A percentile compares a stretch with the other conserved stretches of the same genome.
These are phyloP conservation scores for Lyophyllum shimeji DNA, from an alignment of 768 basidiomycete species.

Conservation along the genomic window DNA sequence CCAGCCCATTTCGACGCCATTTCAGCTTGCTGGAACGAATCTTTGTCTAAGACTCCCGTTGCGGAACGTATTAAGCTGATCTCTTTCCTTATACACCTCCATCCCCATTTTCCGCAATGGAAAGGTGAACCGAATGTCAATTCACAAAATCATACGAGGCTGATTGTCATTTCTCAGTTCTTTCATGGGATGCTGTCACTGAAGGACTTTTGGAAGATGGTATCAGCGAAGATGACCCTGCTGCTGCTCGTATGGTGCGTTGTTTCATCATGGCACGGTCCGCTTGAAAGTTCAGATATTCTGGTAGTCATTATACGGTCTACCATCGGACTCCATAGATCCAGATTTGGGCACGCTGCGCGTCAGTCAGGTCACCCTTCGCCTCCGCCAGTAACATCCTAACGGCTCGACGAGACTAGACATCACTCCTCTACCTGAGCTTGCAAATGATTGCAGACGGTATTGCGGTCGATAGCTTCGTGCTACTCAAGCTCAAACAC, in stretches of 20 bases:
- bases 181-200: slow-evolving; percentile 64
- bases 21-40: slow-evolving; percentile 66
- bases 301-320: slow-evolving; percentile 44
- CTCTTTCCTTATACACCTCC: slow-evolving; percentile 65
- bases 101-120: slow-evolving; percentile 69
- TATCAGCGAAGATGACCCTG: slow-evolving; percentile 36
- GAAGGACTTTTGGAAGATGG: slow-evolving; percentile 60
- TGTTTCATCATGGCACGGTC: background rate
- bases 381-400: background rate
- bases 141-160: background rate
- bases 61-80: slow-evolving; percentile 57
- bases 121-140: slow-evolving; percentile 39
- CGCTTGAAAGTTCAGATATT: background rate
- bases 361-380: slow-evolving; percentile 32
- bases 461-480: slow-evolving; percentile 47
- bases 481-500: slow-evolving; percentile 62
- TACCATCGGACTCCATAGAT: slow-evolving; percentile 39
- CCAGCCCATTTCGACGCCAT: slow-evolving; percentile 68
- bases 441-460: slow-evolving; percentile 71
- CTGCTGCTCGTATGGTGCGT: slow-evolving; percentile 42
- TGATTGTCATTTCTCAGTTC: slow-evolving; percentile 36
- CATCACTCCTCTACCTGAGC: slow-evolving; percentile 54
- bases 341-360: slow-evolving; percentile 48
- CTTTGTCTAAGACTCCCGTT: slow-evolving; percentile 53
- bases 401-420: slow-evolving; percentile 32